Conservation (phyloP, 2,329 filamentous ascomycete species). For the Sordariomycetes sp. region DNA sequence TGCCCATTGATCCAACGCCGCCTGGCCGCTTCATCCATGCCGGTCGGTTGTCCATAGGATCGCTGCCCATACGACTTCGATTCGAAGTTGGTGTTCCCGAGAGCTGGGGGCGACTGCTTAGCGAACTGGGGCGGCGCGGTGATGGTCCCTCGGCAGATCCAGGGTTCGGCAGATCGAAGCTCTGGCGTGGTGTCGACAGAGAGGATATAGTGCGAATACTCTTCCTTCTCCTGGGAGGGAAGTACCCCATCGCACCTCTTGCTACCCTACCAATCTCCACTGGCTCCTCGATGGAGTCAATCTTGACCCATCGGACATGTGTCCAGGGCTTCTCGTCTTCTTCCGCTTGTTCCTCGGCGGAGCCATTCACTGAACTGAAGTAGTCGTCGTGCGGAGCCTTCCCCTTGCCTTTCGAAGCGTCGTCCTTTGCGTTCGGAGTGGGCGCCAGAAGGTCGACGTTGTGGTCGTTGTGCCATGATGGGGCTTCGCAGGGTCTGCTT, state of each 20-base stretch:
- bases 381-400: constrained; percentile 25
- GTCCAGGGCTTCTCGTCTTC: constrained; percentile 65
- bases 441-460: constrained; percentile 42
- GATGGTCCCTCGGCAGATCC: constrained; percentile 21
- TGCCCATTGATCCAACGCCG: constrained; percentile 74
- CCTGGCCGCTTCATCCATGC: constrained; percentile 74
- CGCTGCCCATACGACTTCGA: constrained; percentile 27
- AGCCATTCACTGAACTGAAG: constrained; percentile 27
- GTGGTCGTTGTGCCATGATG: constrained; percentile 27
- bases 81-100: constrained; percentile 23
- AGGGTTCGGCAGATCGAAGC: constrained; percentile 46
- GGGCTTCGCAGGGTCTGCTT: constrained; percentile 57
- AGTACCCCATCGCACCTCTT: constrained; percentile 76
- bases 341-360: constrained; percentile 15
- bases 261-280: constrained; percentile 83
- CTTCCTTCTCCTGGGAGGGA: constrained; percentile 85
- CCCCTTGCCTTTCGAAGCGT: constrained; percentile 11
- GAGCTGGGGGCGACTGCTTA: constrained; percentile 23
- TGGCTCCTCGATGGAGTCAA: constrained; percentile 59
- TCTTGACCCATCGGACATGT: constrained; percentile 81
- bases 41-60: constrained; percentile 29
- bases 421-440: constrained; percentile 28
- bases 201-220: constrained; percentile 59
- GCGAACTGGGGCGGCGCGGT: constrained; percentile 33
- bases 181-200: constrained; percentile 57